Evolutionary conservation across 1,139 yeast genomes (phyloP).

Genomic region (Eremothecium sinecaudum): DNA sequence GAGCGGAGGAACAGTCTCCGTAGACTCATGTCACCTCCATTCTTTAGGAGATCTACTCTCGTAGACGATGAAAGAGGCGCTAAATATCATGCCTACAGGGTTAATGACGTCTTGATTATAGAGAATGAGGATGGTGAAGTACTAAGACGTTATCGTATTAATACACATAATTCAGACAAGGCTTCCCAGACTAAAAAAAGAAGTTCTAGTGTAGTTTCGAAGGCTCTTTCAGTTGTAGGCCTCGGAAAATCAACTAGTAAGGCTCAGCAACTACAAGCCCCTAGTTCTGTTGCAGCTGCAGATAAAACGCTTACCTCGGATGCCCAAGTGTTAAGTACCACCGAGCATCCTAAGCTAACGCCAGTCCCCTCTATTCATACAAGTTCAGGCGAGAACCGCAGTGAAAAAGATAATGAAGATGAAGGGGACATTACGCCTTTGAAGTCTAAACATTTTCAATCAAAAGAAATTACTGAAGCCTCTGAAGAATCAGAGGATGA

Average conservation of each 20-base stretch:
- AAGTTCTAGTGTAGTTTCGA: conserved; percentile 16
- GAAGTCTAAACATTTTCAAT: conserved; percentile 10
- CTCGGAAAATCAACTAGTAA: conserved; percentile 27
- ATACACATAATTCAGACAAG: conserved; percentile 36
- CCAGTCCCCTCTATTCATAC: conserved; percentile 16
- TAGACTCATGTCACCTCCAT: conserved; percentile 16
- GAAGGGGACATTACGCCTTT: conserved; percentile 10
- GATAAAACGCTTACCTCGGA: conserved; percentile 1
- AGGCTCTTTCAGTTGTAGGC: conserved; percentile 47
- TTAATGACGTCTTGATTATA: conserved; percentile 66
- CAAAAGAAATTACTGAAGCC: conserved; percentile 5
- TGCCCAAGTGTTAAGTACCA: neutral
- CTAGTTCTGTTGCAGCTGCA: neutral
- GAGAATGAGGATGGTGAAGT: conserved; percentile 93
- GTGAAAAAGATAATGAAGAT: conserved; percentile 14
- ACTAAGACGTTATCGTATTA: conserved; percentile 68
- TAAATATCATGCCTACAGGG: conserved; percentile 48
- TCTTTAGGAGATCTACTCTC: conserved; percentile 8
- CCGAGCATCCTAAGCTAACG: conserved; percentile 10
- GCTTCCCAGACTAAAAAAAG: conserved; percentile 5
- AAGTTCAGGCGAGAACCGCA: conserved; percentile 27
- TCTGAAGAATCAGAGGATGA: conserved; percentile 9
- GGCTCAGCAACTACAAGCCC: neutral
- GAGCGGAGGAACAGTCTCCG: conserved; percentile 15
- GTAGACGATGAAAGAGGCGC: conserved; percentile 13